Evolutionary conservation across 768 basidiomycete genomes (phyloP).

Genomic region (Suillus sp.): DNA sequence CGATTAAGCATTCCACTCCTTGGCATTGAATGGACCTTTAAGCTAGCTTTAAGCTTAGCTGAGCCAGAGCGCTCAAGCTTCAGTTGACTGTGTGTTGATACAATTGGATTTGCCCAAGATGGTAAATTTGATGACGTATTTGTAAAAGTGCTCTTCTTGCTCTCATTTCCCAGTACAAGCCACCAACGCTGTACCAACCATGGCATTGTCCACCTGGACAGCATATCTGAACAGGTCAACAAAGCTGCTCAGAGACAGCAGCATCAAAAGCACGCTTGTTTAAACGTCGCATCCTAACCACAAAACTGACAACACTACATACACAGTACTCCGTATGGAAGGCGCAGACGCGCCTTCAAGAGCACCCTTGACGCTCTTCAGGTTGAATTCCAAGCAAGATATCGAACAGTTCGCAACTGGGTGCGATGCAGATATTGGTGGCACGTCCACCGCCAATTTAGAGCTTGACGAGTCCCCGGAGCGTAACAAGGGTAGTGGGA

Average conservation of each 20-base stretch:
- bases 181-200: conserved; percentile 11
- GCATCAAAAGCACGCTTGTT: conserved; percentile 41
- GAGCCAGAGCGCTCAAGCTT: background rate
- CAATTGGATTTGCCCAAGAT: background rate
- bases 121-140: background rate
- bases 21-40: background rate
- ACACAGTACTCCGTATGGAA: conserved; percentile 70
- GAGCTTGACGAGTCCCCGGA: conserved; percentile 60
- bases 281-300: conserved; percentile 13
- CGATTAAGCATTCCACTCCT: background rate
- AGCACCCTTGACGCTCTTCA: conserved; percentile 63
- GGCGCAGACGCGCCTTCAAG: conserved; percentile 68
- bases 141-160: background rate
- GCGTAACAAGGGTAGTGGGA: conserved; percentile 47
- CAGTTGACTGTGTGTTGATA: background rate
- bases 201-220: conserved; percentile 29
- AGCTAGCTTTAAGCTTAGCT: background rate
- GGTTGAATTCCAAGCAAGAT: conserved; percentile 61
- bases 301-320: conserved; percentile 18
- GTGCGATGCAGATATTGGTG: conserved; percentile 88
- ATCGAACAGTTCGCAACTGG: conserved; percentile 71
- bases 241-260: conserved; percentile 41
- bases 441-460: conserved; percentile 77
- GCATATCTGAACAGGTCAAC: conserved; percentile 43
- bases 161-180: conserved; percentile 4